Conservation (phyloP, 1,139 yeast species). For the Candida sanyaensis region DNA sequence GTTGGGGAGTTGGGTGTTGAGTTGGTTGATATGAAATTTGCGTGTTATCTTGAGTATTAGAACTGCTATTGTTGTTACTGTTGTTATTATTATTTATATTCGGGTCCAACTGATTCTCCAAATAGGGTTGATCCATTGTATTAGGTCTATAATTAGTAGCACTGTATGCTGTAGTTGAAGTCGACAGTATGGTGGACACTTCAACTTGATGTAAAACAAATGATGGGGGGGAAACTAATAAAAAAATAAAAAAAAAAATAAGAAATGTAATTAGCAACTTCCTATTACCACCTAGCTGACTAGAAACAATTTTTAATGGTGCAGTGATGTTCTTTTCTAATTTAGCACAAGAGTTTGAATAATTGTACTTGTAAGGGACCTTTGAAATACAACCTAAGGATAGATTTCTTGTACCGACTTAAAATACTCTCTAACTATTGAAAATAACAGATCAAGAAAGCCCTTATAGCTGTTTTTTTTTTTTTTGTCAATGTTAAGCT, state of each 20-base stretch:
- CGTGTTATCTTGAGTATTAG: neutral
- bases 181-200: conserved; percentile 11
- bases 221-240: neutral
- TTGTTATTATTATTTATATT: conserved; percentile 16
- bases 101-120: conserved; percentile 29
- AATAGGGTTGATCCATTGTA: conserved; percentile 38
- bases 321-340: too few relatives aligned
- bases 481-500: neutral
- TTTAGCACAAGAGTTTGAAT: neutral
- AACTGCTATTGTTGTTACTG: conserved; percentile 8
- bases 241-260: neutral
- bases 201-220: neutral
- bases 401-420: neutral
- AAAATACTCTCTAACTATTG: neutral
- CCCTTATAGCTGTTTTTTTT: neutral
- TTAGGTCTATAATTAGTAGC: conserved; percentile 4
- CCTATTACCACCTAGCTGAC: neutral
- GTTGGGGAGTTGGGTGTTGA: conserved; percentile 10
- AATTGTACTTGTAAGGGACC: neutral
- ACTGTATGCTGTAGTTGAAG: conserved; percentile 7
- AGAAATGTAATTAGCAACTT: neutral
- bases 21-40: neutral
- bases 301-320: neutral
- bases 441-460: neutral
- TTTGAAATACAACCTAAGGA: neutral